phyloP scores from a whole-genome alignment of 352 stramenopile genomes.

The Pythium plurisporium region DNA sequence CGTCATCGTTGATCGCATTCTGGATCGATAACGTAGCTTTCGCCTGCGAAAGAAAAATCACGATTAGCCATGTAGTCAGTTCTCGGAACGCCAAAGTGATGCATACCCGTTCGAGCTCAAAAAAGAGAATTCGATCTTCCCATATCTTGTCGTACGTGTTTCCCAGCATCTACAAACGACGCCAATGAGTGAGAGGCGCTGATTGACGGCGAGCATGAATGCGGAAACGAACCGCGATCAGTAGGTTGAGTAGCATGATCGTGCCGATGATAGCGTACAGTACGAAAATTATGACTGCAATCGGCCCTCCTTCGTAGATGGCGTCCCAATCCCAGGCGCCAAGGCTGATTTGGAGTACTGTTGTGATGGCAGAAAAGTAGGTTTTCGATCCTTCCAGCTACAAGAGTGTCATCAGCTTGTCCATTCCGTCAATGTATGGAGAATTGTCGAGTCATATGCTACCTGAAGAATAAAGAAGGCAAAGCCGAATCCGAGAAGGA shows the following conservation, averaged over 20 bases:
- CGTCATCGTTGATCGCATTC: slow-evolving; percentile 51
- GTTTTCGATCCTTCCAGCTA: slow-evolving; percentile 69
- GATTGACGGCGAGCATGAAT: background rate
- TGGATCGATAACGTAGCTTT: slow-evolving; percentile 79
- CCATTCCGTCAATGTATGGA: background rate
- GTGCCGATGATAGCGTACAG: slow-evolving; percentile 70
- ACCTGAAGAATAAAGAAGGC: slow-evolving; percentile 84
- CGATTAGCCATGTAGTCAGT: background rate
- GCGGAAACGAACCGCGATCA: slow-evolving; percentile 53
- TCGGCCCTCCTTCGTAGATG: slow-evolving; percentile 63
- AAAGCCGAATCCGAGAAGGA: slow-evolving; percentile 70
- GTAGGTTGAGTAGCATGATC: slow-evolving; percentile 79
- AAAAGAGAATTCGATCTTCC: slow-evolving; percentile 78
- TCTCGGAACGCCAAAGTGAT: background rate
- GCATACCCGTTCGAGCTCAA: slow-evolving; percentile 67
- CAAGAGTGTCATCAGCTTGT: background rate
- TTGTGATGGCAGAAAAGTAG: slow-evolving; percentile 51
- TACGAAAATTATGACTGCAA: slow-evolving; percentile 71
- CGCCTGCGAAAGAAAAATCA: slow-evolving; percentile 24
- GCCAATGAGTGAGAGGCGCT: background rate
- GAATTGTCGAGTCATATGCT: too few relatives aligned
- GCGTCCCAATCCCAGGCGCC: slow-evolving; percentile 72
- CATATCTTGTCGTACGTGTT: slow-evolving; percentile 86
- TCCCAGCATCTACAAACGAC: slow-evolving; percentile 55
- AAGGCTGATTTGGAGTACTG: slow-evolving; percentile 68